phyloP scores from a whole-genome alignment of 495 filamentous ascomycete species.

The Daldinia grandis region DNA sequence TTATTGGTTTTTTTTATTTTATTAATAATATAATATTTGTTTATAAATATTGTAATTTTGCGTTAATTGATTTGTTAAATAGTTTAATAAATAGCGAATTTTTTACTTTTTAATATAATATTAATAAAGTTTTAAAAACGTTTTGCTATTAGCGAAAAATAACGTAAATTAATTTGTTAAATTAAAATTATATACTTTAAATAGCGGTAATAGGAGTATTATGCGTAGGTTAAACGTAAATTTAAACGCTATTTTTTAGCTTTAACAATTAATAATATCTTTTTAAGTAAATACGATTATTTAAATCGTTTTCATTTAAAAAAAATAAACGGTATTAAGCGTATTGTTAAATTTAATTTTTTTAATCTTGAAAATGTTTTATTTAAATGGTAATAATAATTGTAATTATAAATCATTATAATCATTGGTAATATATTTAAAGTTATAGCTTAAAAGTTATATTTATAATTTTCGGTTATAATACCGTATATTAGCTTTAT shows the following conservation, averaged over 20 bases:
- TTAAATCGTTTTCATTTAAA: background rate
- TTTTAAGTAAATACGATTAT: background rate
- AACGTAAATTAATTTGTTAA: background rate
- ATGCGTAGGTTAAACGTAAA: background rate
- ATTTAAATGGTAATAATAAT: background rate
- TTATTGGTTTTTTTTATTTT: background rate
- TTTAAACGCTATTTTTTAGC: background rate
- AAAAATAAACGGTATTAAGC: background rate
- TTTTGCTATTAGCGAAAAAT: background rate
- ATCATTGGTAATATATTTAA: background rate
- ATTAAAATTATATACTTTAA: background rate
- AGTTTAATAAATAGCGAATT: background rate
- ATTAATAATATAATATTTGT: background rate
- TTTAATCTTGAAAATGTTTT: background rate
- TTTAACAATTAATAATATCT: background rate
- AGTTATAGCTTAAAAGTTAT: background rate
- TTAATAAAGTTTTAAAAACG: background rate
- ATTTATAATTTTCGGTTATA: background rate
- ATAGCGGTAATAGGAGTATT: background rate
- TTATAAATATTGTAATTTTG: background rate
- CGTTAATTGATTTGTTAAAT: background rate
- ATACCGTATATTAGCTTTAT: background rate
- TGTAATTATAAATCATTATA: background rate
- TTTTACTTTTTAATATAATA: background rate
- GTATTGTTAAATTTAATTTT: background rate